These are phyloP conservation scores for Cyclotella choctawhatcheeana DNA, from an alignment of 108 stramenopile species.

Conservation along the genomic window DNA sequence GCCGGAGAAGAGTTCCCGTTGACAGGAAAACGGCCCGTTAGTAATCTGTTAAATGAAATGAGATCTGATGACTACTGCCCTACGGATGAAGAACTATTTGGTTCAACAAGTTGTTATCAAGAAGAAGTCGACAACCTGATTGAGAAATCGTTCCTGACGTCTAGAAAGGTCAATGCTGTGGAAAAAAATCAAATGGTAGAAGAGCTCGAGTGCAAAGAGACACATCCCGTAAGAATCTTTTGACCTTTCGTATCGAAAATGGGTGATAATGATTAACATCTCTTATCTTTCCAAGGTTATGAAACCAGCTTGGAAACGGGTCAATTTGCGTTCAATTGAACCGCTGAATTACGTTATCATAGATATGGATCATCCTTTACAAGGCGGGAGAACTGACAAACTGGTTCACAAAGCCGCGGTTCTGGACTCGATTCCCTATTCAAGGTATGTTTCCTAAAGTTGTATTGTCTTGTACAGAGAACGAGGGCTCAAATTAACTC, in stretches of 20 bases:
- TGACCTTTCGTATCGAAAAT: no score
- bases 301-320: slow-evolving; percentile 69
- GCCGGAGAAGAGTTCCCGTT: slow-evolving; percentile 92
- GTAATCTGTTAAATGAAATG: slow-evolving; percentile 38
- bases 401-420: slow-evolving; percentile 69
- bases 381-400: slow-evolving; percentile 69
- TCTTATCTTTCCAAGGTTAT: slow-evolving; percentile 40
- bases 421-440: slow-evolving; percentile 81
- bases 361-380: slow-evolving; percentile 74
- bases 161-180: slow-evolving; percentile 15
- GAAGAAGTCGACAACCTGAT: slow-evolving; percentile 55
- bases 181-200: not conserved
- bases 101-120: slow-evolving; percentile 54
- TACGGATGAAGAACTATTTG: slow-evolving; percentile 65
- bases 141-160: slow-evolving; percentile 29
- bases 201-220: slow-evolving; percentile 40
- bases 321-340: slow-evolving; percentile 83
- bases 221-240: slow-evolving; percentile 57
- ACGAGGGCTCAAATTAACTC: no score
- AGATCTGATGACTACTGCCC: slow-evolving; percentile 10
- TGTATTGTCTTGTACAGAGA: not conserved
- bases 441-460: slow-evolving; percentile 18
- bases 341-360: slow-evolving; percentile 77
- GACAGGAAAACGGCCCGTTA: slow-evolving; percentile 44
- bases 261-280: not conserved